These are phyloP conservation scores for Pythium grandisporangium DNA, from an alignment of 352 stramenopile species.

Conservation along the genomic window DNA sequence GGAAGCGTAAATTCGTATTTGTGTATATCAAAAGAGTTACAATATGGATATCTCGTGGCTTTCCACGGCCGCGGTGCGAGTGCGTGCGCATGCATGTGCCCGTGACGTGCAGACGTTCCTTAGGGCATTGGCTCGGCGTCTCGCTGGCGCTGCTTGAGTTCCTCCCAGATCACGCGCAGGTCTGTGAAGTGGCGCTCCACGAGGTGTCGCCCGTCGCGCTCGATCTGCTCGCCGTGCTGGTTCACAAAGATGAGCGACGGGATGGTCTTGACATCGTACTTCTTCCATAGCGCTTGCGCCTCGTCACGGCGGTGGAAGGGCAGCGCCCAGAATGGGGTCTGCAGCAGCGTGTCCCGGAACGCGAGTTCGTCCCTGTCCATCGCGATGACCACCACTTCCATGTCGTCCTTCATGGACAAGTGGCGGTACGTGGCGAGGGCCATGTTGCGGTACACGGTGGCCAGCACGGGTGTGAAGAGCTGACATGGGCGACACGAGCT, in stretches of 20 bases:
- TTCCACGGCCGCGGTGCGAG: too few relatives aligned
- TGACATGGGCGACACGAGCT: slow-evolving; percentile 49
- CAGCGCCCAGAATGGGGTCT: slow-evolving; percentile 49
- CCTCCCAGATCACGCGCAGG: slow-evolving; percentile 49
- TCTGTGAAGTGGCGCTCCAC: slow-evolving; percentile 58
- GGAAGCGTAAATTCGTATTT: too few relatives aligned
- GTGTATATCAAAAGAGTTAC: too few relatives aligned
- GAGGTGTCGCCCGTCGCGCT: slow-evolving; percentile 49
- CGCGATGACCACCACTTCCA: slow-evolving; percentile 57
- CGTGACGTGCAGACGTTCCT: too few relatives aligned
- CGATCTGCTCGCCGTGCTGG: slow-evolving; percentile 42
- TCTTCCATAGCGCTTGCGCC: slow-evolving; percentile 49
- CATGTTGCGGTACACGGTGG: slow-evolving; percentile 57
- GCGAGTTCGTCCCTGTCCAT: slow-evolving; percentile 41
- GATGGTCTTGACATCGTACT: slow-evolving; percentile 64
- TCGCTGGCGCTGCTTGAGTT: slow-evolving; percentile 17
- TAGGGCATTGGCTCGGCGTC: slow-evolving; percentile 19
- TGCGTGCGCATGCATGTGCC: too few relatives aligned
- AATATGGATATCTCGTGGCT: too few relatives aligned
- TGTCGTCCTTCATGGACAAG: slow-evolving; percentile 40
- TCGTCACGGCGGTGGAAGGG: slow-evolving; percentile 38
- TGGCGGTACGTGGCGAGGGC: slow-evolving; percentile 40
- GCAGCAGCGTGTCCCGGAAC: slow-evolving; percentile 46
- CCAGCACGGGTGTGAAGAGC: slow-evolving; percentile 53
- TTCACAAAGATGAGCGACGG: slow-evolving; percentile 63